Base-by-base conservation (phyloP, 768 basidiomycete genomes). In the Lepiota venenata region DNA sequence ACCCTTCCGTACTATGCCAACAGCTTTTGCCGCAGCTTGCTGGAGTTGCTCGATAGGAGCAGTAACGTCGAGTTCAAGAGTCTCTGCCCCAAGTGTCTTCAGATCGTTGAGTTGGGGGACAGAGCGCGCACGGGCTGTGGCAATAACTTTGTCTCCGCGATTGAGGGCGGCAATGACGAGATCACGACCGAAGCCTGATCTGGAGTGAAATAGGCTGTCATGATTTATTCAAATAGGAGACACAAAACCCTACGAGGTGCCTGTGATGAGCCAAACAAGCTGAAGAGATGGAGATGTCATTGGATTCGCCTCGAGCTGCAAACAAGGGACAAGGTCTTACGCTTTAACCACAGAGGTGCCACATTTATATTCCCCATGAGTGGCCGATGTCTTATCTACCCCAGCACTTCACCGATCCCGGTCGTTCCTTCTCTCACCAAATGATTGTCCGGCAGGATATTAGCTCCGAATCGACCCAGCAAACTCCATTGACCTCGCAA, bases 61-160 rank as follows among this genome's bases (percentile, higher is more conserved):
- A 1, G 66, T 71, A 2, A 72, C 71, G 45, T 74, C 72, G 8
- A 74, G 58, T 45, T 74, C 71, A 0, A 78, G 52, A 1, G 69
- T 58, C 48, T 70, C 68, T 16, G 76, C 78, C 5, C 74, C 76
- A 8, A 61, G 54, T 4, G 60, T 54, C 51, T 70, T 69, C n/a
- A 79, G 64, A 25, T 73, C 69, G 1, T 68, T 66, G 22, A 74
- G 66, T 46, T 71, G 71, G 39, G 68, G 61, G 14, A 74, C 51
- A 11, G 69, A 70, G 40, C 74, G 71, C 9, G 58, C 65, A 4
- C 75, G 66, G 0, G 72, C 73, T 12, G 79, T 78, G 1, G 77
- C 78, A 46, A 79, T 76, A 7, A 79, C 79, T 29, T 72, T 72
- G 52, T 81, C 78, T 12, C 76, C 76, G 4, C 79, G 71, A 6